A percentile compares a stretch with the other conserved stretches of the same genome.
Conservation (phyloP, 352 stramenopile genomes). For the Phytophthora sp. region DNA sequence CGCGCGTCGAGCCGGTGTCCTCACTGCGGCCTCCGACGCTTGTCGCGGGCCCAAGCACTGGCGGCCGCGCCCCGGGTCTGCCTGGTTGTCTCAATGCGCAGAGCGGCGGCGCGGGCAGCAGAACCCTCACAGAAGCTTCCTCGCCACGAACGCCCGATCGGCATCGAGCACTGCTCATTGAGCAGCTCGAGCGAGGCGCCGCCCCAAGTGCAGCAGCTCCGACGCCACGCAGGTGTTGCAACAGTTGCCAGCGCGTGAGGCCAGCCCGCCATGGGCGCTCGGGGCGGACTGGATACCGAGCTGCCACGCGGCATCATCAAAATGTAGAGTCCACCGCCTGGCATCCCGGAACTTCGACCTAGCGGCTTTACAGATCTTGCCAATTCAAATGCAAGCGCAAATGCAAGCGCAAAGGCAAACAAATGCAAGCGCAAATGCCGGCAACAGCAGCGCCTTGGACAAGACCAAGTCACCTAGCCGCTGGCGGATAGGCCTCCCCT, state of each 20-base stretch:
- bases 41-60: constrained; percentile 15
- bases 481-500: no score
- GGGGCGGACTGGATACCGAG: not conserved
- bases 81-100: constrained; percentile 28
- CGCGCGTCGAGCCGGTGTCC: not conserved
- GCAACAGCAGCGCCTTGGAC: no score
- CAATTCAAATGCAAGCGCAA: no score
- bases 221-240: not conserved
- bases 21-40: constrained; percentile 17
- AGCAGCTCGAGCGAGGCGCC: no score
- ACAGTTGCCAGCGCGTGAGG: not conserved
- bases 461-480: no score
- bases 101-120: not conserved
- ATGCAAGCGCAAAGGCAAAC: no score
- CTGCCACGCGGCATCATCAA: not conserved
- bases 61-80: constrained; percentile 7
- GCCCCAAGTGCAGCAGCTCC: not conserved
- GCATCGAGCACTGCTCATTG: no score
- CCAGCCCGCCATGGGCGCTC: no score
- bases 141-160: constrained; percentile 1
- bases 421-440: no score
- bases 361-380: no score
- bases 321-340: not conserved
- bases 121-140: constrained; percentile 35
- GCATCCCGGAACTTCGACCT: not conserved